Base-by-base conservation (phyloP, 2,329 filamentous ascomycete genomes). In the Grosmannia penicillata region DNA sequence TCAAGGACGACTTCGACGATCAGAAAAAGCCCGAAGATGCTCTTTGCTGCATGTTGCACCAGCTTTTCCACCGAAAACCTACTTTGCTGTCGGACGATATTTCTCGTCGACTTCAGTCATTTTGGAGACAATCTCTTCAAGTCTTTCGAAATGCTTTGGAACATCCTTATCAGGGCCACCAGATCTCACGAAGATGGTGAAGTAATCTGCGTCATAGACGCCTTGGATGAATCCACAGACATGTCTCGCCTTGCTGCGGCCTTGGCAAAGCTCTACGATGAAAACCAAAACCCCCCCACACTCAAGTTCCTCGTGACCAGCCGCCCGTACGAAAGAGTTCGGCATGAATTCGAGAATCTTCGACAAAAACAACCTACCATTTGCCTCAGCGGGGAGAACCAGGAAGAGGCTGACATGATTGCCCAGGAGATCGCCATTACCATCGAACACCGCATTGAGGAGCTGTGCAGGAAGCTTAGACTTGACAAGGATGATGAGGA, bases 251-350 rank as follows among this genome's bases (percentile, higher is more conserved):
- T 25, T 11, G n/a, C 33, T 7, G 6, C 23, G 18, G 21, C 21
- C 10, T 8, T 36, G 23, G 5, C 5, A 9, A n/a, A 14, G 4
- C 19, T 44, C 21, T 28, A 36, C 52, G 8, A 52, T 35, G 47
- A 13, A 14, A n/a, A n/a, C 14, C 2, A 19, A 15, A 24, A n/a
- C 36, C 19, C 3, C 8, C 14, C 6, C n/a, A 18, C 25, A 2
- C 3, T 51, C 26, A 46, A 56, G 36, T 42, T 44, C 17, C 21
- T 46, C 2, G 24, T 61, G 5, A 61, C 58, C 0, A 59, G 56
- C 42, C 53, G 59, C 1, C 57, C 56, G 15, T 56, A 57, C 37
- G 37, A 41, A 6, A 14, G 46, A 2, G 55, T 59, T 28, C 37
- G 46, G 28, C 15, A 24, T 1, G 38, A 36, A 7, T 56, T 59